A percentile compares a stretch with the other conserved stretches of the same genome.
These are phyloP conservation scores for Fragaria iinumae DNA, from an alignment of 306 rosid species.

Conservation along the genomic window DNA sequence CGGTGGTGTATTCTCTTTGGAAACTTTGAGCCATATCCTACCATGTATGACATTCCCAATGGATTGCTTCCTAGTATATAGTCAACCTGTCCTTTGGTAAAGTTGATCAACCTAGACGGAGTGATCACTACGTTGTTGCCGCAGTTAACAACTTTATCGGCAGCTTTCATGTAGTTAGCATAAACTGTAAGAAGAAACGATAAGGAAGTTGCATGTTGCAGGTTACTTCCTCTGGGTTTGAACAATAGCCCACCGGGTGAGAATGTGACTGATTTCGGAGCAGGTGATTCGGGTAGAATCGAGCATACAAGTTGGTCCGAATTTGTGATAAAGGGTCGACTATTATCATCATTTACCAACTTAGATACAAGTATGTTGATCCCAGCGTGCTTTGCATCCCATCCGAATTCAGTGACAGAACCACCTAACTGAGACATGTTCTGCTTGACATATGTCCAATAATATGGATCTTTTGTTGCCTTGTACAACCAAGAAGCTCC, in stretches of 20 bases:
- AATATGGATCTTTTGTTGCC: not conserved
- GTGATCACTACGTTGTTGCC: not conserved
- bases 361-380: not conserved
- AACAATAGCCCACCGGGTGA: not conserved
- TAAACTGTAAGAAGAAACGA: not conserved
- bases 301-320: not conserved
- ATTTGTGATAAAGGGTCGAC: not conserved
- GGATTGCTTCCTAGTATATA: constrained; percentile 1
- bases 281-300: not conserved
- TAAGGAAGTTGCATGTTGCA: constrained; percentile 1
- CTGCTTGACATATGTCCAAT: not conserved
- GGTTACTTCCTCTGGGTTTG: constrained; percentile 10
- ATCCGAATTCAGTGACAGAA: not conserved
- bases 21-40: not conserved
- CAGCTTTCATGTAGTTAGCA: not conserved
- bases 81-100: not conserved
- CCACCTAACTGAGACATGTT: not conserved
- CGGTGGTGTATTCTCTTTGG: constrained; percentile 9
- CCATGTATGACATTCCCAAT: not conserved
- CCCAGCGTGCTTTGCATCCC: constrained; percentile 1
- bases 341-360: not conserved
- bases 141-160: not conserved
- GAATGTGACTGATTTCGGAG: not conserved
- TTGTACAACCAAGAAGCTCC: not conserved
- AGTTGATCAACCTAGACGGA: not conserved